phyloP scores from a whole-genome alignment of 2,329 filamentous ascomycete species.

The Colletotrichum sp. region DNA sequence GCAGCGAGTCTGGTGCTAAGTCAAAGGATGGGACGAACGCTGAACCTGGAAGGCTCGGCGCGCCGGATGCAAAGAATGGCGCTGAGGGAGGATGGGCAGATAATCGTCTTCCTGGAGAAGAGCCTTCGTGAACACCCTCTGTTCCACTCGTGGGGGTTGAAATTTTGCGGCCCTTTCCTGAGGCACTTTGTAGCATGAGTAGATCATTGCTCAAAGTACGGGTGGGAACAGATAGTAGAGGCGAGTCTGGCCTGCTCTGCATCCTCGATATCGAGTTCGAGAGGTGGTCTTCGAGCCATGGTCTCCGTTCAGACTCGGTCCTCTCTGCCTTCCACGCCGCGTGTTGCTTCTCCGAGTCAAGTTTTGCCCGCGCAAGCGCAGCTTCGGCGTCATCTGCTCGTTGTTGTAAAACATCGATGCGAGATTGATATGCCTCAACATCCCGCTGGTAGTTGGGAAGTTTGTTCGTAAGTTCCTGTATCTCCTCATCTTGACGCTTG shows the following conservation, averaged over 20 bases:
- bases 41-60: constrained; percentile 37
- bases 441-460: constrained; percentile 71
- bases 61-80: constrained; percentile 43
- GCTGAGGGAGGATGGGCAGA: constrained; percentile 52
- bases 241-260: constrained; percentile 60
- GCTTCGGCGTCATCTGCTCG: constrained; percentile 71
- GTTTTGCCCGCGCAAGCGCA: constrained; percentile 60
- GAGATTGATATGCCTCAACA: constrained; percentile 61
- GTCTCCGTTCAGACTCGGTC: constrained; percentile 44
- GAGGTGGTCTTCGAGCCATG: constrained; percentile 57
- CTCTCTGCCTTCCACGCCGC: constrained; percentile 46
- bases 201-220: constrained; percentile 62
- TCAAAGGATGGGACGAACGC: constrained; percentile 56
- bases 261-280: constrained; percentile 44
- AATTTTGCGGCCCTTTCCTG: constrained; percentile 45
- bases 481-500: constrained; percentile 79
- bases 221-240: constrained; percentile 51
- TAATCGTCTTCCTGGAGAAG: constrained; percentile 50
- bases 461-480: constrained; percentile 72
- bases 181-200: constrained; percentile 32
- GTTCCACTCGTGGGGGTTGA: constrained; percentile 57
- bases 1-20: constrained; percentile 37
- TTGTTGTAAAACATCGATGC: constrained; percentile 66
- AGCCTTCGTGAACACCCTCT: constrained; percentile 41
- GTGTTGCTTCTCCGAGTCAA: constrained; percentile 57